Evolutionary conservation across 2,329 filamentous ascomycete species (phyloP).

Genomic region (Penicillium glabrum): DNA sequence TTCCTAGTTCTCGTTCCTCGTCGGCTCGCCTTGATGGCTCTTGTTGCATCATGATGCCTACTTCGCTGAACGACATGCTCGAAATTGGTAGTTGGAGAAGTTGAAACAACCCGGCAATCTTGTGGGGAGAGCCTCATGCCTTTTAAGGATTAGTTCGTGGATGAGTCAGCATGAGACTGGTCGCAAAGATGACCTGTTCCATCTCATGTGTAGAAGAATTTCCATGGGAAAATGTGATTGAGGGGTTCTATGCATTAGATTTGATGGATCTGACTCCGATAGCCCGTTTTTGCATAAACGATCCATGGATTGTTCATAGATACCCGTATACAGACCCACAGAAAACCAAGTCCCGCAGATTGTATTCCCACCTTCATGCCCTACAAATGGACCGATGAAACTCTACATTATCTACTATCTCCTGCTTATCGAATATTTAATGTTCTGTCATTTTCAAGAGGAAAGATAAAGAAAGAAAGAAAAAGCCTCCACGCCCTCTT

Average conservation of each 20-base stretch:
- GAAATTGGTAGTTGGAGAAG: neutral
- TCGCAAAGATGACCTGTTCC: conserved; percentile 4
- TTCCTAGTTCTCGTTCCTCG: neutral
- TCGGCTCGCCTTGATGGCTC: neutral
- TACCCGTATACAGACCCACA: neutral
- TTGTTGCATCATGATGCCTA: neutral
- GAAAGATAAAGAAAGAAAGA: too few relatives aligned
- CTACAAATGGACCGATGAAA: too few relatives aligned
- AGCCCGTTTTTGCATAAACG: neutral
- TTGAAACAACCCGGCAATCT: neutral
- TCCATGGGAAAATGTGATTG: neutral
- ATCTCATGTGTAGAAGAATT: neutral
- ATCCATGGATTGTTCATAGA: neutral
- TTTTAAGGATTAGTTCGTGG: conserved; percentile 3
- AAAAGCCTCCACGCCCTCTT: too few relatives aligned
- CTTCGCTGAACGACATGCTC: neutral
- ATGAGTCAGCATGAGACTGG: conserved; percentile 5
- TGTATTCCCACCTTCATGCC: conserved; percentile 42
- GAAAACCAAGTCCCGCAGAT: neutral
- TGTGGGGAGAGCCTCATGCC: conserved; percentile 4
- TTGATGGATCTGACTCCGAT: neutral
- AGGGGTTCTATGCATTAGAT: neutral
- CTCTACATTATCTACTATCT: too few relatives aligned
- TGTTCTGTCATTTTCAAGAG: too few relatives aligned
- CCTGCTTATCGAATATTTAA: too few relatives aligned